A percentile compares a stretch with the other conserved stretches of the same genome.
These are phyloP conservation scores for Claviceps citrina DNA, from an alignment of 2,329 filamentous ascomycete genomes.

Conservation along the genomic window DNA sequence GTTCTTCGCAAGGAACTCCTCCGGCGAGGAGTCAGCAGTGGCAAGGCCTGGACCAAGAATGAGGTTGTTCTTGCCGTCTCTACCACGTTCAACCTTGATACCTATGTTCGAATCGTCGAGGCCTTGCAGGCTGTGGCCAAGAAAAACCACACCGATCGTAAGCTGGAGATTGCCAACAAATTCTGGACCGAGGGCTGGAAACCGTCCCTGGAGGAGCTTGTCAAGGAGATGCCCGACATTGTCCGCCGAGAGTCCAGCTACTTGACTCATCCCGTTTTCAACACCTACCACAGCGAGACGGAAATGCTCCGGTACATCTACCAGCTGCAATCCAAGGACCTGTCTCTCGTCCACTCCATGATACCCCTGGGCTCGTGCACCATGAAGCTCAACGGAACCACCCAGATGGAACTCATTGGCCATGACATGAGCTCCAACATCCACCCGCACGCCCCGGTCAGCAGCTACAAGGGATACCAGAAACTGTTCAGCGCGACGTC, in stretches of 20 bases:
- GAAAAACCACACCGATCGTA: constrained; percentile 11
- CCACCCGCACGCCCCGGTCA: constrained; percentile 61
- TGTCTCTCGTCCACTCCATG: constrained; percentile 93
- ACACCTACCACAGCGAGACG: constrained; percentile 86
- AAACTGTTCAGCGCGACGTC: constrained; percentile 59
- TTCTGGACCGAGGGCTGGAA: constrained; percentile 25
- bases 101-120: constrained; percentile 10
- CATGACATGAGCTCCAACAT: constrained; percentile 61
- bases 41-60: constrained; percentile 36
- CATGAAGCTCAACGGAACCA: constrained; percentile 93
- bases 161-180: constrained; percentile 19
- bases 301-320: constrained; percentile 88
- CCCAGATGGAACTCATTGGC: constrained; percentile 80
- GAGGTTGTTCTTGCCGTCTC: constrained; percentile 15
- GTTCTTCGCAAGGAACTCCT: constrained; percentile 25
- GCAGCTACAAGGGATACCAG: constrained; percentile 52
- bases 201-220: constrained; percentile 20
- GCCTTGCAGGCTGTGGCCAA: constrained; percentile 15
- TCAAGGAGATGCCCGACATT: constrained; percentile 32
- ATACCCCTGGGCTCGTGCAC: constrained; percentile 94
- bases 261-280: constrained; percentile 85
- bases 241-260: constrained; percentile 60
- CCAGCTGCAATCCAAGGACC: constrained; percentile 83
- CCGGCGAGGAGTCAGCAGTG: constrained; percentile 53
- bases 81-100: constrained; percentile 12